These are phyloP conservation scores for Pulveroboletus sp. DNA, from an alignment of 768 basidiomycete genomes.

Conservation along the genomic window DNA sequence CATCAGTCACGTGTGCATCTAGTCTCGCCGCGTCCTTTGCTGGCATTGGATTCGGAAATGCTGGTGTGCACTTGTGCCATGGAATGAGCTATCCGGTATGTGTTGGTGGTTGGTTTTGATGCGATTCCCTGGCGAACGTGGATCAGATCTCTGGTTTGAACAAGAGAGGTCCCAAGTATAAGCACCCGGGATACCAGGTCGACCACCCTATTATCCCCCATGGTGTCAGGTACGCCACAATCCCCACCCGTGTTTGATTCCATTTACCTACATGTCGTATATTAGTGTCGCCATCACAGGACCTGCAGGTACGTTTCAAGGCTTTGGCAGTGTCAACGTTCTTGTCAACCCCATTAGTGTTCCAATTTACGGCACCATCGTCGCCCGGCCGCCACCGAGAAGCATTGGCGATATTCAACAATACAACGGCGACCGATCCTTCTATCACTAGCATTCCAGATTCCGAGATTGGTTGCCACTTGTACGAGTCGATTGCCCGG, in stretches of 20 bases:
- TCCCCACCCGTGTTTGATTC: not conserved
- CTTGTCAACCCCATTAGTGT: constrained; percentile 50
- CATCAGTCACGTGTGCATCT: not conserved
- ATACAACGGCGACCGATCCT: constrained; percentile 62
- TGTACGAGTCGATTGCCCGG: constrained; percentile 83
- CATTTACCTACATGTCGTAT: constrained; percentile 2
- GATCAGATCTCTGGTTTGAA: constrained; percentile 86
- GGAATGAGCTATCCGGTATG: constrained; percentile 86
- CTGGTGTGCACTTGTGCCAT: constrained; percentile 88
- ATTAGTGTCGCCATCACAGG: constrained; percentile 82
- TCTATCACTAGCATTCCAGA: constrained; percentile 74
- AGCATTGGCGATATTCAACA: constrained; percentile 79
- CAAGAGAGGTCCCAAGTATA: constrained; percentile 90
- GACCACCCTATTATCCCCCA: constrained; percentile 91
- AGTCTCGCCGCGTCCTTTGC: constrained; percentile 92
- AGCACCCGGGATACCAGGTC: constrained; percentile 86
- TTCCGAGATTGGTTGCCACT: constrained; percentile 69
- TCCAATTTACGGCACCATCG: constrained; percentile 94
- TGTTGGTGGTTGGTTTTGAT: constrained; percentile 6
- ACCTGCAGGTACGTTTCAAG: constrained; percentile 59
- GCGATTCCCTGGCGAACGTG: not conserved
- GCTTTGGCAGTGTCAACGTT: not conserved
- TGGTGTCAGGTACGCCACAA: constrained; percentile 60
- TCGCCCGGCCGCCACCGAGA: constrained; percentile 89
- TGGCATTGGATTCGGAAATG: constrained; percentile 93